Evolutionary conservation across 225 moss, liverwort and hornwort species (phyloP), one percentile per base, ranked within the genome.

Genomic region (Takakia lepidozioides): DNA sequence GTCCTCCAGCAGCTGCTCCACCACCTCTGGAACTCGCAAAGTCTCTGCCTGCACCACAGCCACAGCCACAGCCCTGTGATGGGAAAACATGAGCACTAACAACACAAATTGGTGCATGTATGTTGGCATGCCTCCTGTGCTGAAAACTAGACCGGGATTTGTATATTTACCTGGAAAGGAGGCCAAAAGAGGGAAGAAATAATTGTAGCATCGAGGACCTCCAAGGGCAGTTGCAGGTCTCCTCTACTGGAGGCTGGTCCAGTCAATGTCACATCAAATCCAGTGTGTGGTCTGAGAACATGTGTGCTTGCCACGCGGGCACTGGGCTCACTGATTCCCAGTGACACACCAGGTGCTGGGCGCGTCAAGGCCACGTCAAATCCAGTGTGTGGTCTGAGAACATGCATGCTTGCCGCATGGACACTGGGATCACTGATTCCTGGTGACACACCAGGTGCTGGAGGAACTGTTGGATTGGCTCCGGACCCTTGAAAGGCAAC

Each of bases 161-260:
- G n/a, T n/a, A n/a, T n/a, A 20, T 19, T 2, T 44, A 98, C 95
- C 91, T 98, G 98, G 62, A 98, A 98, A 27, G 91, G 98, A 57
- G 98, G 98, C 98, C 98, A 98, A 74, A 98, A 98, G 26, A 98
- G 71, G 30, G 87, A 70, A 16, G 98, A 98, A 59, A 98, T 91
- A 18, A 98, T 91, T 17, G 98, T 91, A 26, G 91, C 84, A 74
- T 98, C 98, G 19, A 98, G 55, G 57, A 85, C 60, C 35, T 98
- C 91, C 65, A 98, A 62, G 16, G 91, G 67, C 56, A 98, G 51
- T 44, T 74, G 87, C 49, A 72, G 77, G 43, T 70, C 83, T 43
- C 26, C 64, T 57, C 47, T 57, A 29, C 32, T 29, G 54, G 27
- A 61, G 49, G 70, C 51, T 34, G 52, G 10, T 21, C 23, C 32